Evolutionary conservation across 345 rosid genomes (phyloP).

Genomic region (Pistacia atlantica): DNA sequence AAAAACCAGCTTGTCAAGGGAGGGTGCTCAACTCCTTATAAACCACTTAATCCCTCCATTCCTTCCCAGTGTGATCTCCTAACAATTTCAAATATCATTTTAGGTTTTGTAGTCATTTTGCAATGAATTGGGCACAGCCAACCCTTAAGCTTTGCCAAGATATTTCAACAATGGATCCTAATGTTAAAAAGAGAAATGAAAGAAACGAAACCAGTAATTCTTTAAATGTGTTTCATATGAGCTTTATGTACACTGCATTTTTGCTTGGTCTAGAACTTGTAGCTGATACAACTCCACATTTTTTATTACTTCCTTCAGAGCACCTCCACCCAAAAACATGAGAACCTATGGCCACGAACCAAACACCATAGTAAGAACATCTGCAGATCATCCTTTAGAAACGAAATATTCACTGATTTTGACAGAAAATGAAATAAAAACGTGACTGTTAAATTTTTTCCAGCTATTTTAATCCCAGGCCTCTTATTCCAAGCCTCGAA

Average conservation of each 20-base stretch:
- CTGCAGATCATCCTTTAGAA: neutral
- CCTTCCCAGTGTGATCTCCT: too few species aligned
- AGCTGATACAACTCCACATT: constrained; percentile 24
- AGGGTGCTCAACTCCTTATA: too few species aligned
- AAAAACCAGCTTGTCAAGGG: too few species aligned
- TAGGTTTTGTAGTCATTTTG: too few species aligned
- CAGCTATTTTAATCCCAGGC: neutral
- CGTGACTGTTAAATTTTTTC: too few species aligned
- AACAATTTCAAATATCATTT: too few species aligned
- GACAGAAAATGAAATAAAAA: neutral
- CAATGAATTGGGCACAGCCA: too few species aligned
- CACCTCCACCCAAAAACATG: constrained; percentile 30
- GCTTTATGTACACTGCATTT: neutral
- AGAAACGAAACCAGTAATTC: neutral
- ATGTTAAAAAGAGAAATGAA: neutral
- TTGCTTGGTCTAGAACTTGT: neutral
- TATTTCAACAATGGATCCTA: neutral
- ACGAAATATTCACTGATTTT: neutral
- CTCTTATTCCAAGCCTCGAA: neutral
- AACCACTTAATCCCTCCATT: too few species aligned
- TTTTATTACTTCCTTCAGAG: constrained; percentile 34
- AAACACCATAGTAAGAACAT: neutral
- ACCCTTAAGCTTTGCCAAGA: too few species aligned
- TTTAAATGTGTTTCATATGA: neutral
- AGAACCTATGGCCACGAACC: constrained; percentile 28